Evolutionary conservation across 2,329 filamentous ascomycete genomes (phyloP).

Genomic region (Fusarium nisikadoi): DNA sequence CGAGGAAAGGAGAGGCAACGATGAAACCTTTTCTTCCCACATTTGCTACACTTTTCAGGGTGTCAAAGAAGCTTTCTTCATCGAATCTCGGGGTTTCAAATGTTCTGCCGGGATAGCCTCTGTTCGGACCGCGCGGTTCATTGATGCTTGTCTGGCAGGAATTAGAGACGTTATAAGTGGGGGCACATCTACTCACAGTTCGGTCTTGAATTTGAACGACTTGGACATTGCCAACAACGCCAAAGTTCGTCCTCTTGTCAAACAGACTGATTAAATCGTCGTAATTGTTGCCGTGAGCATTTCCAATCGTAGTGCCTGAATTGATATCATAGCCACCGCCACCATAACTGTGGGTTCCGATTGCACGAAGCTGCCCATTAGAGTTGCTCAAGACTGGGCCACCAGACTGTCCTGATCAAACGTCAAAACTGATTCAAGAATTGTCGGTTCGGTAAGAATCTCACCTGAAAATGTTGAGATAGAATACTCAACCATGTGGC

Average conservation of each 20-base stretch:
- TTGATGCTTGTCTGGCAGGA: not conserved
- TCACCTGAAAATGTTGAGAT: constrained; percentile 46
- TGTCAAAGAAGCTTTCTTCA: constrained; percentile 37
- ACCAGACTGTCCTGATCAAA: constrained; percentile 42
- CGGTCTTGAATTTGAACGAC: not conserved
- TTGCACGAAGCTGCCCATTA: constrained; percentile 19
- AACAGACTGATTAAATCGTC: constrained; percentile 26
- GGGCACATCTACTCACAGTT: not conserved
- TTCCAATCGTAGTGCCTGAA: constrained; percentile 42
- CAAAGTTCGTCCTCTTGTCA: not conserved
- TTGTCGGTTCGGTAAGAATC: not conserved
- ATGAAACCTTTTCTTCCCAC: not conserved
- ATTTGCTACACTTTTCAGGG: constrained; percentile 28
- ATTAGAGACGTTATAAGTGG: not conserved
- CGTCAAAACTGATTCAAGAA: fast-evolving
- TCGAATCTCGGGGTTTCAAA: not conserved
- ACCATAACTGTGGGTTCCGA: constrained; percentile 46
- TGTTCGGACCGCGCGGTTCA: not conserved
- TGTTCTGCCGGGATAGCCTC: not conserved
- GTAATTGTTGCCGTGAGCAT: constrained; percentile 38
- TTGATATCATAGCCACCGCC: constrained; percentile 36
- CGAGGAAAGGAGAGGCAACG: not conserved
- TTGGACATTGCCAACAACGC: not conserved
- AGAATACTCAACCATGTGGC: constrained; percentile 47
- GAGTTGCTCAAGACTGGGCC: constrained; percentile 40